Evolutionary conservation across 176 grass and related monocot species (phyloP).

Genomic region (Lolium multiflorum): DNA sequence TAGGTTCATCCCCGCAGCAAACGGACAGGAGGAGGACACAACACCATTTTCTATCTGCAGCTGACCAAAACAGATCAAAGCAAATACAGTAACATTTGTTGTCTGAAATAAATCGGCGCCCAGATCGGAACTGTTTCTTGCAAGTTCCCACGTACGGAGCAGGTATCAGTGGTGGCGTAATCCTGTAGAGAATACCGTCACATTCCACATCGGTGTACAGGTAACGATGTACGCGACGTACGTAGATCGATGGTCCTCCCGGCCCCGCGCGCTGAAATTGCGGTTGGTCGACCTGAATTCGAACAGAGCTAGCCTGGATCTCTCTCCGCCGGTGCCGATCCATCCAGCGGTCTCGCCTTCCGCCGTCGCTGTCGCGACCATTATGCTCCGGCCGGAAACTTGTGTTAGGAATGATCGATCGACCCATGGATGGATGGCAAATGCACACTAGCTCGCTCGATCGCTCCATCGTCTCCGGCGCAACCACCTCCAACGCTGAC

Average conservation of each 20-base stretch:
- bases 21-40: too few relatives aligned
- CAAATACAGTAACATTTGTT: too few relatives aligned
- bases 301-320: neutral
- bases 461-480: neutral
- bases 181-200: neutral
- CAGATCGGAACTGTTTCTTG: too few relatives aligned
- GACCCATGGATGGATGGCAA: neutral
- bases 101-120: too few relatives aligned
- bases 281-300: neutral
- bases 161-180: too few relatives aligned
- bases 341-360: neutral
- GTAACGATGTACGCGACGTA: too few relatives aligned
- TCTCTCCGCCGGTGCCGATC: neutral
- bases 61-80: too few relatives aligned
- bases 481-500: conserved; percentile 53
- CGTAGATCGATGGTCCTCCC: neutral
- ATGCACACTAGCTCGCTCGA: neutral
- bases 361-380: conserved; percentile 35
- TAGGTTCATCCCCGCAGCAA: too few relatives aligned
- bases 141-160: too few relatives aligned
- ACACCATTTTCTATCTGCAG: too few relatives aligned
- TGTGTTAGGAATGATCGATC: neutral
- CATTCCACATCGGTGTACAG: neutral
- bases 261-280: neutral
- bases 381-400: neutral